Percentiles rank a stretch among this genome's conserved stretches.
These are phyloP conservation scores for Skeletonema costatum DNA, from an alignment of 108 stramenopile species.

Conservation along the genomic window DNA sequence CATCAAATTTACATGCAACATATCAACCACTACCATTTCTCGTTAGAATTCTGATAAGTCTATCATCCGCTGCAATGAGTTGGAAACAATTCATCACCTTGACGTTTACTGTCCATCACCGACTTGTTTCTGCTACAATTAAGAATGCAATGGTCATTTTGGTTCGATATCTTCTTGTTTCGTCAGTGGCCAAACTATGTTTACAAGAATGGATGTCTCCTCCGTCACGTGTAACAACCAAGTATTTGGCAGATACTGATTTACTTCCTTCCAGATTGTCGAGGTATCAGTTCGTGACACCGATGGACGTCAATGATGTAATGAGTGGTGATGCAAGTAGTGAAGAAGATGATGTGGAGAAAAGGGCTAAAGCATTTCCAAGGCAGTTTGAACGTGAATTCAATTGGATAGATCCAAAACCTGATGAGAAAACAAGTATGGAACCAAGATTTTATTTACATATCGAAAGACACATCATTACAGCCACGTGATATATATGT, in stretches of 20 bases:
- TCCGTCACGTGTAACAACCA: conserved; percentile 65
- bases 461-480: too few relatives aligned
- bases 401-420: too few relatives aligned
- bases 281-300: conserved; percentile 43
- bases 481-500: too few relatives aligned
- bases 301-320: neutral
- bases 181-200: conserved; percentile 16
- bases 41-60: conserved; percentile 19
- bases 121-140: conserved; percentile 51
- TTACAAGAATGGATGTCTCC: conserved; percentile 62
- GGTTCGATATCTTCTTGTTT: conserved; percentile 26
- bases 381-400: too few relatives aligned
- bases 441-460: too few relatives aligned
- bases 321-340: too few relatives aligned
- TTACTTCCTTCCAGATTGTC: conserved; percentile 68
- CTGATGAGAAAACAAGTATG: too few relatives aligned
- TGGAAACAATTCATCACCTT: conserved; percentile 10
- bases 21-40: conserved; percentile 58
- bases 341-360: too few relatives aligned
- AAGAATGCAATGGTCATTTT: neutral
- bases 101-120: conserved; percentile 73
- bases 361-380: too few relatives aligned
- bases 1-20: conserved; percentile 40
- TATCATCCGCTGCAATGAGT: conserved; percentile 16
- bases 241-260: conserved; percentile 44